phyloP scores from a whole-genome alignment of 352 stramenopile species.

The Pythium pyrilobum region DNA sequence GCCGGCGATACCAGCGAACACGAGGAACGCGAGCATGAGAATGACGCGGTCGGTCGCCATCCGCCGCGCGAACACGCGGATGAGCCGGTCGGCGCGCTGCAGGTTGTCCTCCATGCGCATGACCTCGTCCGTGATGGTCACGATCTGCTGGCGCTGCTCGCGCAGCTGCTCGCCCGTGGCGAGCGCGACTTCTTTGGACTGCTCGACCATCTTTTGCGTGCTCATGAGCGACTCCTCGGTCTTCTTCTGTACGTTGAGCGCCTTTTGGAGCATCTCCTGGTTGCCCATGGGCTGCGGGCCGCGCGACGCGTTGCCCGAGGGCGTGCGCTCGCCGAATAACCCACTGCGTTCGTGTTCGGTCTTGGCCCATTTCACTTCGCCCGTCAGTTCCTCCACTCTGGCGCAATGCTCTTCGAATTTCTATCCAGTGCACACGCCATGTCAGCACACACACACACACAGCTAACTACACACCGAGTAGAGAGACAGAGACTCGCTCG shows the following conservation, averaged over 20 bases:
- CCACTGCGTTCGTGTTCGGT: slow-evolving; percentile 71
- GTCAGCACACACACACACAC: too few species aligned
- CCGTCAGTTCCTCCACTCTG: slow-evolving; percentile 71
- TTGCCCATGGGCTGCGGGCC: slow-evolving; percentile 38
- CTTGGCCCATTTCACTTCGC: slow-evolving; percentile 79
- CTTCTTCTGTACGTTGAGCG: slow-evolving; percentile 78
- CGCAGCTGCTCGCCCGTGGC: slow-evolving; percentile 74
- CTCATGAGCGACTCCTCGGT: slow-evolving; percentile 81
- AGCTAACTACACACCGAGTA: too few species aligned
- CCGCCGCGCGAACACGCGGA: slow-evolving; percentile 70
- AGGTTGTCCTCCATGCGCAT: slow-evolving; percentile 84
- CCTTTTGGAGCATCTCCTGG: slow-evolving; percentile 69
- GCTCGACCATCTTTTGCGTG: slow-evolving; percentile 83
- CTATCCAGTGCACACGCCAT: slow-evolving; percentile 22
- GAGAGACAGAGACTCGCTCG: not conserved
- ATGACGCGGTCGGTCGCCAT: slow-evolving; percentile 85
- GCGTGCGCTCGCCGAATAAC: slow-evolving; percentile 59
- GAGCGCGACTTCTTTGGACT: slow-evolving; percentile 75
- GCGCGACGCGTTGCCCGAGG: slow-evolving; percentile 22
- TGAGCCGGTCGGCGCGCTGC: slow-evolving; percentile 73
- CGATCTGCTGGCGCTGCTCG: slow-evolving; percentile 80
- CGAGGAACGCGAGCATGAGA: slow-evolving; percentile 69
- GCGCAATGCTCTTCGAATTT: slow-evolving; percentile 83
- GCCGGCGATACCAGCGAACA: slow-evolving; percentile 71
- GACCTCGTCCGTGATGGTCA: slow-evolving; percentile 84